Conservation (phyloP, 2,329 filamentous ascomycete genomes). For the Xylariaceae sp. region DNA sequence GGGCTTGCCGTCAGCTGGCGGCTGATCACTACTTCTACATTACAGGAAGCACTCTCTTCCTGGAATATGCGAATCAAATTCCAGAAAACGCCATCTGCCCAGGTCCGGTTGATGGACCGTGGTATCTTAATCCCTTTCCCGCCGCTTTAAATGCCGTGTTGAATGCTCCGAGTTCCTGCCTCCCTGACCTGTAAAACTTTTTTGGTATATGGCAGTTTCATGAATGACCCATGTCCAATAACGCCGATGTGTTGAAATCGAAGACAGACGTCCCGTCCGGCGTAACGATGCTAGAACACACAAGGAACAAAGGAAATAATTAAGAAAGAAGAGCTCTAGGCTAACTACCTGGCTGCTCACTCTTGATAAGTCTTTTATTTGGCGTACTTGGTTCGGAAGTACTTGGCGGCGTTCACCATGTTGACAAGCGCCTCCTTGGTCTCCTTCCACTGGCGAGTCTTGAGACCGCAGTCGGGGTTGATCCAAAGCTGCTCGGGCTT, state of each 20-base stretch:
- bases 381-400: conserved; percentile 85
- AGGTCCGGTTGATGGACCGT: conserved; percentile 35
- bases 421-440: conserved; percentile 93
- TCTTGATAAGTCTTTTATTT: conserved; percentile 43
- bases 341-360: too few relatives aligned
- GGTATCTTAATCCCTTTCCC: conserved; percentile 32
- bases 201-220: conserved; percentile 30
- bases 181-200: conserved; percentile 30
- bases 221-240: conserved; percentile 35
- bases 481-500: conserved; percentile 99
- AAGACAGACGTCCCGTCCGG: too few relatives aligned
- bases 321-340: conserved; percentile 25
- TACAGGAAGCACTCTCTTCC: conserved; percentile 21
- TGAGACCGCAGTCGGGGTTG: conserved; percentile 98
- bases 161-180: conserved; percentile 32
- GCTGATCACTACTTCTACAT: conserved; percentile 27
- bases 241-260: conserved; percentile 34
- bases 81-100: conserved; percentile 32
- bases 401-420: conserved; percentile 98
- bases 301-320: too few relatives aligned
- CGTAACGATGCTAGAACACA: too few relatives aligned
- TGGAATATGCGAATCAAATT: conserved; percentile 27
- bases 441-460: conserved; percentile 98
- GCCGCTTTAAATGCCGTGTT: conserved; percentile 34
- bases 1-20: conserved; percentile 13